Conservation (phyloP, 805 yeast genomes). For the Monosporozyma servazzii region DNA sequence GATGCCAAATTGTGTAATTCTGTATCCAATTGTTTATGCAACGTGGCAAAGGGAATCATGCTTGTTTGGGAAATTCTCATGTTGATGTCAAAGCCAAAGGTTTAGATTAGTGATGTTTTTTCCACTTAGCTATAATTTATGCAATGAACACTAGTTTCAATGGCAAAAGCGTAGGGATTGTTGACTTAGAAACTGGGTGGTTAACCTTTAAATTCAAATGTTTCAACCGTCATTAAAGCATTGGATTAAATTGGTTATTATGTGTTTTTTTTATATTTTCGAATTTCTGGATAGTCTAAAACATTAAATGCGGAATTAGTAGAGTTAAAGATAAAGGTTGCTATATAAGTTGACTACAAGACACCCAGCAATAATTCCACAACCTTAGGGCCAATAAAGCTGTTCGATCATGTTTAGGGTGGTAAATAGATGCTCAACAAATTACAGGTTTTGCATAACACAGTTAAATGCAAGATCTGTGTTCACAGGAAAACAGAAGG, state of each 20-base stretch:
- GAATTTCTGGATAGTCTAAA: neutral
- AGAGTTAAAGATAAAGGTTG: neutral
- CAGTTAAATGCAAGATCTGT: neutral
- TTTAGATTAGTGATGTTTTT: neutral
- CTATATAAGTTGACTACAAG: neutral
- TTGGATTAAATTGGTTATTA: neutral
- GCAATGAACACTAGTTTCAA: neutral
- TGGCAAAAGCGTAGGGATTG: neutral
- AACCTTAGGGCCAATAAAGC: neutral
- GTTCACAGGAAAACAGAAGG: neutral
- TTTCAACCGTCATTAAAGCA: neutral
- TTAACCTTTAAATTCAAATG: neutral
- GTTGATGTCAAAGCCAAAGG: neutral
- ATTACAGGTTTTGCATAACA: neutral
- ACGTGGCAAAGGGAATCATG: constrained; percentile 1
- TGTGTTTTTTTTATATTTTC: neutral
- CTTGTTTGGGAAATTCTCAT: constrained; percentile 4
- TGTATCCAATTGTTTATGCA: constrained; percentile 31
- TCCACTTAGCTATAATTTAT: neutral
- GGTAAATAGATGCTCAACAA: neutral
- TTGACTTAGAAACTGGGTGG: neutral
- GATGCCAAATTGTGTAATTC: constrained; percentile 55
- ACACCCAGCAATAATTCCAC: neutral
- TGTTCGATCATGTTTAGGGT: neutral
- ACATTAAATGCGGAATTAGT: neutral